These are phyloP conservation scores for Alternaria consortialis DNA, from an alignment of 2,329 filamentous ascomycete genomes.

Conservation along the genomic window DNA sequence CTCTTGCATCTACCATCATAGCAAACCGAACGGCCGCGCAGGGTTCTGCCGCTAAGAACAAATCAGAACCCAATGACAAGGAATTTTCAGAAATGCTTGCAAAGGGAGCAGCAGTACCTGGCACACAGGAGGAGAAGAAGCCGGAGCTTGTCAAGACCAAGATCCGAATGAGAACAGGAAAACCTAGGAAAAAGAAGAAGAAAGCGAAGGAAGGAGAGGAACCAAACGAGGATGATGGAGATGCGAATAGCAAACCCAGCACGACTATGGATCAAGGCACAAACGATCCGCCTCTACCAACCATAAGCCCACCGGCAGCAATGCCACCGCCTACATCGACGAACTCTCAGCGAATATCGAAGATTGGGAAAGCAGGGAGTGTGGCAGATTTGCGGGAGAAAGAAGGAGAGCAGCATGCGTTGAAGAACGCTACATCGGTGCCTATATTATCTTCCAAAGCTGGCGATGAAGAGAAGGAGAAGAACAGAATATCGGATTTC, in stretches of 20 bases:
- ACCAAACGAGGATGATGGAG: conserved; percentile 24
- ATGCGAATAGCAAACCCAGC: conserved; percentile 17
- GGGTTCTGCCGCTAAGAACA: background rate
- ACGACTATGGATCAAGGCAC: conserved; percentile 9
- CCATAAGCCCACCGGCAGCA: background rate
- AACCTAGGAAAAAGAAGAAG: conserved; percentile 37
- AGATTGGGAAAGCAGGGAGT: conserved; percentile 41
- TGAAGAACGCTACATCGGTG: conserved; percentile 42
- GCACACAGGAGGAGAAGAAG: conserved; percentile 19
- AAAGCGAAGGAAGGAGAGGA: conserved; percentile 27
- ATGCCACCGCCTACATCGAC: conserved; percentile 1
- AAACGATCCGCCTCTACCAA: conserved; percentile 15
- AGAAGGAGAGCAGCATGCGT: conserved; percentile 31
- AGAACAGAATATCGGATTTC: conserved; percentile 23
- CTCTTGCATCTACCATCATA: conserved; percentile 25
- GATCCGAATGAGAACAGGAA: conserved; percentile 47
- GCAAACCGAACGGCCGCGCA: conserved; percentile 17
- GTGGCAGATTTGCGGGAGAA: conserved; percentile 38
- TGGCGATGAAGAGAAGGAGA: conserved; percentile 31
- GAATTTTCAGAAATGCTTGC: conserved; percentile 41
- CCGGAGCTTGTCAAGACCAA: conserved; percentile 47
- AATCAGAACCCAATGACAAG: conserved; percentile 34
- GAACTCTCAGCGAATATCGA: conserved; percentile 13
- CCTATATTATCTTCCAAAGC: conserved; percentile 31
- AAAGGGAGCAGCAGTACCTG: conserved; percentile 33